Percentiles rank a stretch among this genome's conserved stretches.
These are phyloP conservation scores for Sporothrix brunneoviolacea DNA, from an alignment of 2,329 filamentous ascomycete species.

Conservation along the genomic window DNA sequence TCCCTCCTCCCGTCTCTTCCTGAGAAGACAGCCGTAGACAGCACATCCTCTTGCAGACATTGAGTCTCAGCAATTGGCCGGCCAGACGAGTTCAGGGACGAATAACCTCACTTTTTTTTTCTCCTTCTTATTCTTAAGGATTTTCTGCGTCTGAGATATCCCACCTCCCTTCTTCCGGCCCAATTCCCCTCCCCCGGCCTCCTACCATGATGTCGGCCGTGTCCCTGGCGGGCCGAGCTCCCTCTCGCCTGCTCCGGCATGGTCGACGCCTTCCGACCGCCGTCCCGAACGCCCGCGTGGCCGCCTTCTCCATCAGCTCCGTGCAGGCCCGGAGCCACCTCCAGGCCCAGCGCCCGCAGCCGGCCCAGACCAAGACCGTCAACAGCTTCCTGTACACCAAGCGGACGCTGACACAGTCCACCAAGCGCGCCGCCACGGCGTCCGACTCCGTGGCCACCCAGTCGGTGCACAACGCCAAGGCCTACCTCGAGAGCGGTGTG, in stretches of 20 bases:
- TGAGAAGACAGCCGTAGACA: neutral
- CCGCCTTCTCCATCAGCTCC: slow-evolving; percentile 16
- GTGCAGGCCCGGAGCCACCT: slow-evolving; percentile 18
- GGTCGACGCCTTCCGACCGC: slow-evolving; percentile 44
- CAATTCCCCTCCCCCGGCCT: slow-evolving; percentile 6
- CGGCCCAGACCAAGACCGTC: slow-evolving; percentile 1
- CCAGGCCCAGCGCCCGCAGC: slow-evolving; percentile 25
- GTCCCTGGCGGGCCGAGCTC: slow-evolving; percentile 48
- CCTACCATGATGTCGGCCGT: slow-evolving; percentile 26
- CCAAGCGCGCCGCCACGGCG: slow-evolving; percentile 38
- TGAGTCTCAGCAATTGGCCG: too few species aligned
- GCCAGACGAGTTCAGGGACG: neutral
- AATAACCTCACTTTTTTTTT: neutral
- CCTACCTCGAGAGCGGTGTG: slow-evolving; percentile 82
- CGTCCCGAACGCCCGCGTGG: slow-evolving; percentile 37
- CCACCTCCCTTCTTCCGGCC: neutral
- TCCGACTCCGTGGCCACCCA: slow-evolving; percentile 44
- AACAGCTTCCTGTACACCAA: slow-evolving; percentile 23
- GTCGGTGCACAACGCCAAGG: slow-evolving; percentile 71
- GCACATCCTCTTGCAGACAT: neutral
- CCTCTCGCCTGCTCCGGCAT: slow-evolving; percentile 48
- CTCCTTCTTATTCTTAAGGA: neutral
- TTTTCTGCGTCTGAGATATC: neutral
- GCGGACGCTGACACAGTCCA: slow-evolving; percentile 36
- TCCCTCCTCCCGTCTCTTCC: neutral